Conservation (phyloP, 2,329 filamentous ascomycete species). For the Teratosphaeriaceae sp. region DNA sequence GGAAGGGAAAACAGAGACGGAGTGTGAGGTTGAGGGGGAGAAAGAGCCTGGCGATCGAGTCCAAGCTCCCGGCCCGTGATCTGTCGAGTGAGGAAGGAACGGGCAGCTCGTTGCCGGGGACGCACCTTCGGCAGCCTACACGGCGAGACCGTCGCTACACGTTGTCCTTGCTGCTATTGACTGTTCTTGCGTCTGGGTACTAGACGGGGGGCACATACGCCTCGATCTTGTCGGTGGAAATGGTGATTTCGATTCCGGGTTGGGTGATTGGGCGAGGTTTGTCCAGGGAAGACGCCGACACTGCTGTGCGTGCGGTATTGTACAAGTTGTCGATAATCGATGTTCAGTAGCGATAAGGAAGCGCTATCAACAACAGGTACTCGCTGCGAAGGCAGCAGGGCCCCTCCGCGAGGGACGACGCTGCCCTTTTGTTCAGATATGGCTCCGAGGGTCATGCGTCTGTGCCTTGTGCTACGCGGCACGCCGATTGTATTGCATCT, state of each 20-base stretch:
- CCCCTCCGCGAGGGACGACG: neutral
- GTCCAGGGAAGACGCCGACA: too few relatives aligned
- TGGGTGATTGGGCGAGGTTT: too few relatives aligned
- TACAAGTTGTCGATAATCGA: slow-evolving; percentile 8
- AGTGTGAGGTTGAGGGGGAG: slow-evolving; percentile 14
- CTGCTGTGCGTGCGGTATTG: neutral
- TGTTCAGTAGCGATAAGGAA: slow-evolving; percentile 8
- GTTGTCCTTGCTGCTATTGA: too few relatives aligned
- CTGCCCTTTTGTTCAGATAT: slow-evolving; percentile 2
- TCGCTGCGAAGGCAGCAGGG: slow-evolving; percentile 5
- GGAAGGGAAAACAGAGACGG: slow-evolving; percentile 9
- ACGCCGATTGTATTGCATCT: slow-evolving; percentile 7
- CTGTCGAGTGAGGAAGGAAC: slow-evolving; percentile 6
- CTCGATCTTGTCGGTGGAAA: too few relatives aligned
- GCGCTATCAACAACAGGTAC: slow-evolving; percentile 14
- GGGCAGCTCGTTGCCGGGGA: slow-evolving; percentile 3
- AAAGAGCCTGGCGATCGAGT: too few relatives aligned
- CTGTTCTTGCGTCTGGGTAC: too few relatives aligned
- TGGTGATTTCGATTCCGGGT: too few relatives aligned
- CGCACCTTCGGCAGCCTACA: slow-evolving; percentile 6
- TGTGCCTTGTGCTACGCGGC: slow-evolving; percentile 1
- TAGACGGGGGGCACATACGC: too few relatives aligned
- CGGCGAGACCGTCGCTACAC: too few relatives aligned
- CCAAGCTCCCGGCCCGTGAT: neutral
- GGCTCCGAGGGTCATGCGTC: slow-evolving; percentile 1